Conservation (phyloP, 805 yeast genomes). For the Saturnispora sekii region DNA sequence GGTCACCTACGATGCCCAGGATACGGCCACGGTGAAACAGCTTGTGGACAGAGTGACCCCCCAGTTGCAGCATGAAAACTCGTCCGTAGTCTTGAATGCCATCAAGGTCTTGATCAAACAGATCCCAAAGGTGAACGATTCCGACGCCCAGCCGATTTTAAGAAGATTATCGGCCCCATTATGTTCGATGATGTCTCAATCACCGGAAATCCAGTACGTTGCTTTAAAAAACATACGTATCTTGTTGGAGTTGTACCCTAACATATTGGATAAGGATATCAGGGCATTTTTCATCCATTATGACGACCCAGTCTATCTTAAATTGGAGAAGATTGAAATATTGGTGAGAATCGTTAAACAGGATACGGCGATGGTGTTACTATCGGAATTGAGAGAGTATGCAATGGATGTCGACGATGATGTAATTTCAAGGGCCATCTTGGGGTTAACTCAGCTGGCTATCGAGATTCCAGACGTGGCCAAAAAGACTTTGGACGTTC, state of each 20-base stretch:
- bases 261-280: constrained; percentile 63
- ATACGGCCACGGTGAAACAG: constrained; percentile 61
- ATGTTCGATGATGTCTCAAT: constrained; percentile 76
- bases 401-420: constrained; percentile 80
- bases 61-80: constrained; percentile 93
- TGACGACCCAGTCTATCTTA: constrained; percentile 72
- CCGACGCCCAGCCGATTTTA: constrained; percentile 36
- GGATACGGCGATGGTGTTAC: constrained; percentile 44
- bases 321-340: constrained; percentile 68
- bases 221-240: constrained; percentile 86
- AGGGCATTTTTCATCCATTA: constrained; percentile 86
- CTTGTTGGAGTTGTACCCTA: constrained; percentile 81
- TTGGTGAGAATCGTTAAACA: constrained; percentile 60
- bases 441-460: constrained; percentile 64
- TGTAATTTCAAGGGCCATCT: constrained; percentile 56
- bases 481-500: constrained; percentile 49
- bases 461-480: constrained; percentile 47
- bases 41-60: constrained; percentile 87
- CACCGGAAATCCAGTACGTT: constrained; percentile 93
- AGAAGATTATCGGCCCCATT: constrained; percentile 76
- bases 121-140: constrained; percentile 35
- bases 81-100: constrained; percentile 84
- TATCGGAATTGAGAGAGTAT: constrained; percentile 69
- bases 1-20: constrained; percentile 54
- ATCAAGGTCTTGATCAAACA: constrained; percentile 74